Conservation (phyloP, 2,329 filamentous ascomycete genomes). For the Raffaelea ambrosiae region DNA sequence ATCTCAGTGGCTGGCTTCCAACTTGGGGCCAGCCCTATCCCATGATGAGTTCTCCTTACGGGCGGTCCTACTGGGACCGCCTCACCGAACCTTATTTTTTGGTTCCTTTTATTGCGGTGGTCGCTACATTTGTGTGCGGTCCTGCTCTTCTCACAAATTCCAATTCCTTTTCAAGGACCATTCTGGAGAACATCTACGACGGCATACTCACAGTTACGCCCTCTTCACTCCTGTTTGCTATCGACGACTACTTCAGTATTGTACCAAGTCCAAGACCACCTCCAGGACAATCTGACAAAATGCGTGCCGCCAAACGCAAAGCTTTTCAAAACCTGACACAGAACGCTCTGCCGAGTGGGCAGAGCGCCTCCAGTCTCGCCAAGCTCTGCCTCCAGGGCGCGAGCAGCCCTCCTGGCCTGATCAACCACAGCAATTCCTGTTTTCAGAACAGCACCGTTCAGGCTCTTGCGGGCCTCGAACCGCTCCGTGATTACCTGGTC, state of each 20-base stretch:
- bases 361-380: too few species aligned
- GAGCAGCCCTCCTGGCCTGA: conserved; percentile 57
- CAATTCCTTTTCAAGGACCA: too few species aligned
- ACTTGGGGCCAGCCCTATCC: conserved; percentile 15
- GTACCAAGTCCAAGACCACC: too few species aligned
- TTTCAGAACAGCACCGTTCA: conserved; percentile 97
- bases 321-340: too few species aligned
- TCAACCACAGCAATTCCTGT: conserved; percentile 92
- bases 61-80: conserved; percentile 19
- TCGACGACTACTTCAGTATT: conserved; percentile 48
- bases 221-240: conserved; percentile 43
- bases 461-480: conserved; percentile 65
- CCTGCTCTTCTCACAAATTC: conserved; percentile 8
- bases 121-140: conserved; percentile 25
- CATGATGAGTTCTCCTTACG: conserved; percentile 8
- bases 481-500: conserved; percentile 59
- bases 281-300: too few species aligned
- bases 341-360: too few species aligned
- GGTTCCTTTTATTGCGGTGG: conserved; percentile 24
- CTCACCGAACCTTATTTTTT: conserved; percentile 26
- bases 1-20: conserved; percentile 19
- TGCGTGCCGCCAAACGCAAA: too few species aligned
- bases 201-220: conserved; percentile 53
- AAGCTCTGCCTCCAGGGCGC: too few species aligned
- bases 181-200: too few species aligned